Base-by-base conservation (phyloP, 805 yeast species). In the Schwanniomyces yamadae region DNA sequence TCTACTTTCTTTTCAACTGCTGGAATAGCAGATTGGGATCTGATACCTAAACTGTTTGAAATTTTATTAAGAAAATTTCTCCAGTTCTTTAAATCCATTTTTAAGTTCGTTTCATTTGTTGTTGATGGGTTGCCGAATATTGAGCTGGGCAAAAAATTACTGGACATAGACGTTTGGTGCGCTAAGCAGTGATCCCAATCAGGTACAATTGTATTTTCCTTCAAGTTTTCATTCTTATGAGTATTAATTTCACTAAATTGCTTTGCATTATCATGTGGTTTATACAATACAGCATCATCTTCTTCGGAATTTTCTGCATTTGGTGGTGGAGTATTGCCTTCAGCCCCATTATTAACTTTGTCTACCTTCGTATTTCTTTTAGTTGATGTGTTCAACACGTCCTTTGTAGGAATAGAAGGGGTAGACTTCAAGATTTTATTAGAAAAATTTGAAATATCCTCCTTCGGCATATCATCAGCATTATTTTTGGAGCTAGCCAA, bases 251-350 rank as follows among this genome's bases (percentile, higher is more conserved):
- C 57, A 37, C 50, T 56, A 51, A 68, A 68, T 38, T 68, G 66
- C 21, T 55, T 48, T 5, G 71, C 54, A 33, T 64, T 57, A 33
- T 60, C 57, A 37, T 68, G 74, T 5, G 73, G 68, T 40, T 66
- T 66, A 46, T 67, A 68, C 37, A 68, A 54, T 4, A 68, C 73
- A 0, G 74, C 74, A 42, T 68, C 74, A 33, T 66, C 71, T 27
- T 39, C 28, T 12, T 32, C 36, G 14, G 15, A 23, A 7, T 32
- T 22, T 13, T 34, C 37, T 5, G 40, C 6, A n/a, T 36, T 41
- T 13, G 38, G 39, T 7, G 35, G 45, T 15, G 39, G 37, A 5
- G 31, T 14, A n/a, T 29, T 29, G 17, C 35, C 36, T 11, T 31
- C 41, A 14, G 44, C 48, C 5, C 26, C 16, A 14, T 36, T 40